These are phyloP conservation scores for Mycosphaerella sp. DNA, from an alignment of 2,329 filamentous ascomycete species.

Conservation along the genomic window DNA sequence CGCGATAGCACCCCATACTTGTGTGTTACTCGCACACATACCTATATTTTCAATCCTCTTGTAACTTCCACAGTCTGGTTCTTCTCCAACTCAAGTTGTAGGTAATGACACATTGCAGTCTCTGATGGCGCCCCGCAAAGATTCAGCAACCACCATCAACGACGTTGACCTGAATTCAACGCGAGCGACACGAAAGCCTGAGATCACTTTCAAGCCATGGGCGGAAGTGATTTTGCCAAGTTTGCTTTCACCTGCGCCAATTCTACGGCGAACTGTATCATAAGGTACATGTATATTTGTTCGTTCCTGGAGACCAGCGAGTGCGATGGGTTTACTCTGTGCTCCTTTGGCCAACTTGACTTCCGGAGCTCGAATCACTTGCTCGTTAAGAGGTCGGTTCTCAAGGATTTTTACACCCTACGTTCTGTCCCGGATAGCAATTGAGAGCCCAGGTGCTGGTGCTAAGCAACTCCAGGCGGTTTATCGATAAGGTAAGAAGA, in stretches of 20 bases:
- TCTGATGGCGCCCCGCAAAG: not conserved
- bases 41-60: no score
- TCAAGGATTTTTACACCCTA: not conserved
- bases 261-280: not conserved
- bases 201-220: not conserved
- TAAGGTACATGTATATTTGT: not conserved
- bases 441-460: not conserved
- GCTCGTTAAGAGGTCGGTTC: conserved; percentile 25
- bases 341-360: not conserved
- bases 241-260: not conserved
- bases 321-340: not conserved
- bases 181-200: conserved; percentile 8
- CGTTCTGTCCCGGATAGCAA: not conserved
- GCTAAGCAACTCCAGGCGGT: not conserved
- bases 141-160: not conserved
- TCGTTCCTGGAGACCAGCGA: not conserved
- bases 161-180: conserved; percentile 21
- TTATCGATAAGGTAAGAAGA: not conserved
- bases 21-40: no score
- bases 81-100: not conserved
- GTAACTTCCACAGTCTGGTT: not conserved
- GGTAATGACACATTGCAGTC: not conserved
- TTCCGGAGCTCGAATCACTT: conserved; percentile 28
- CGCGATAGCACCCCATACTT: no score
- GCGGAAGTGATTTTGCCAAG: not conserved